Conservation (phyloP, 257 asterid genomes). For the Solanum arcanum region DNA sequence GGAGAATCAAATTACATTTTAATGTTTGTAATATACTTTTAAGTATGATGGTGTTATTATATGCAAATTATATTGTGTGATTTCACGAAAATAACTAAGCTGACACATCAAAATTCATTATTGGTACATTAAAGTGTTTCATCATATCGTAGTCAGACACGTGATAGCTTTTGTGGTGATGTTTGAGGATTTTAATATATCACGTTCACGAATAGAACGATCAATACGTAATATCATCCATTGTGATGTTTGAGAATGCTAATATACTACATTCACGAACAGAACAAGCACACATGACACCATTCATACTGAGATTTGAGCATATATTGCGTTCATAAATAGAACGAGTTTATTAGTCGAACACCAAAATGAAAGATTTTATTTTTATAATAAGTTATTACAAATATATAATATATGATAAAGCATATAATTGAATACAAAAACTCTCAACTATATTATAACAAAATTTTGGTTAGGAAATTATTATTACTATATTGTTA, state of each 20-base stretch:
- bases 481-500: no score
- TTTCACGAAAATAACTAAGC: neutral
- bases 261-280: no score
- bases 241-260: no score
- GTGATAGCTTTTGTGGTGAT: neutral
- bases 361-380: neutral
- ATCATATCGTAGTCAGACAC: no score
- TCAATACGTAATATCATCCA: neutral
- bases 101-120: neutral
- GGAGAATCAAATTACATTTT: neutral
- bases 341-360: neutral
- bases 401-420: neutral
- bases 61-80: neutral
- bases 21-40: neutral
- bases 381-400: neutral
- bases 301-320: neutral
- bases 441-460: neutral
- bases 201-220: no score
- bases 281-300: no score
- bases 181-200: neutral
- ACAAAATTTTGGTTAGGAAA: no score
- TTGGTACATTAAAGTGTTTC: neutral
- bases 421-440: neutral
- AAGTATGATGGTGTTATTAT: neutral
- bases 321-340: neutral